Percentiles rank a stretch among this genome's conserved stretches.
phyloP scores from a whole-genome alignment of 2,329 filamentous ascomycete species.

The Fonsecaea erecta region DNA sequence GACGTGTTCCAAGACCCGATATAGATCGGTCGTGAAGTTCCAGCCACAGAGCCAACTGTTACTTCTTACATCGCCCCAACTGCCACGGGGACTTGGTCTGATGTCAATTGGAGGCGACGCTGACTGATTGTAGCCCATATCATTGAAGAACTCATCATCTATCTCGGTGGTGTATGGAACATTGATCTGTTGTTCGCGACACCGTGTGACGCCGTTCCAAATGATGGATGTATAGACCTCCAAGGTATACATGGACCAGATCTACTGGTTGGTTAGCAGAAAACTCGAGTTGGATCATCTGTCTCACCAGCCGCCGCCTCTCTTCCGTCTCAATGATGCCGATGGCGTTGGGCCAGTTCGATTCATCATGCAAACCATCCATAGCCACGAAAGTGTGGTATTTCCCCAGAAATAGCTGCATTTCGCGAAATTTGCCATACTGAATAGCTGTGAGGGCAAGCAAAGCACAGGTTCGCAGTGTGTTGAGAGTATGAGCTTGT shows the following conservation, averaged over 20 bases:
- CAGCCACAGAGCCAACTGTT: conserved; percentile 59
- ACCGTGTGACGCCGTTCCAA: conserved; percentile 55
- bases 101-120: conserved; percentile 25
- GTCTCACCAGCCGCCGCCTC: conserved; percentile 52
- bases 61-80: conserved; percentile 24
- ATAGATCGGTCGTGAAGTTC: conserved; percentile 64
- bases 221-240: conserved; percentile 61
- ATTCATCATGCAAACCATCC: conserved; percentile 59
- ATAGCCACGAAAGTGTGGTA: conserved; percentile 58
- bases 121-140: conserved; percentile 39
- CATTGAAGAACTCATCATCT: conserved; percentile 53
- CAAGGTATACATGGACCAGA: conserved; percentile 63
- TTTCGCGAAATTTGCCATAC: conserved; percentile 54
- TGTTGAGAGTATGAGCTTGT: conserved; percentile 43
- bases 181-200: conserved; percentile 52
- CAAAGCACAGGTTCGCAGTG: conserved; percentile 54
- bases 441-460: conserved; percentile 59
- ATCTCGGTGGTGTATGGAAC: conserved; percentile 56
- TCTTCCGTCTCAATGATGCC: conserved; percentile 55
- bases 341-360: conserved; percentile 56
- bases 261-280: conserved; percentile 41
- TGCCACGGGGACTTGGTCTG: conserved; percentile 27
- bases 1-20: conserved; percentile 61
- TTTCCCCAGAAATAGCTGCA: conserved; percentile 58
- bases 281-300: conserved; percentile 2